Conservation (phyloP, 805 yeast genomes). For the Pichia rugopelliculosa region DNA sequence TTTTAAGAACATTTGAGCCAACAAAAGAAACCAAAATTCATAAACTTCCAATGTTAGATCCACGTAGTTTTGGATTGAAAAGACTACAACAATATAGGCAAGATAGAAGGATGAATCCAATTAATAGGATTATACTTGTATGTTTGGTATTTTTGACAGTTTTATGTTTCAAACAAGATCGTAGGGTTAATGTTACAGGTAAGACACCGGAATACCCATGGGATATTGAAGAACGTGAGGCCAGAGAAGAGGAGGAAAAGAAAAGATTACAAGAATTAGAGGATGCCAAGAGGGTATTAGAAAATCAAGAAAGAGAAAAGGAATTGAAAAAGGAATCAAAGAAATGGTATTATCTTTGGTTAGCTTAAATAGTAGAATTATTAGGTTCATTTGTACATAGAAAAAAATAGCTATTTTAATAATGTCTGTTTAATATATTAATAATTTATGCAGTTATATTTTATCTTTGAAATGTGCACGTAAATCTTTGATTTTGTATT, state of each 20-base stretch:
- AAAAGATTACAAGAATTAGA: neutral
- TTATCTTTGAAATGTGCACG: no score
- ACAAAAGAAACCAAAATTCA: slow-evolving; percentile 24
- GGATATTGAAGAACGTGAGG: slow-evolving; percentile 16
- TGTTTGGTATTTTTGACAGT: slow-evolving; percentile 39
- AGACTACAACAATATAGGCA: slow-evolving; percentile 38
- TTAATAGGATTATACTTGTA: slow-evolving; percentile 47
- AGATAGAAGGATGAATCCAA: slow-evolving; percentile 50
- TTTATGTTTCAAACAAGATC: slow-evolving; percentile 51
- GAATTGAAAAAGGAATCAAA: neutral
- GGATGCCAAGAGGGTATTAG: neutral
- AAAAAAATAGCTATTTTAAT: neutral
- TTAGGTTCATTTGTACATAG: neutral
- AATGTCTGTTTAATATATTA: neutral
- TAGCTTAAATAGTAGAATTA: slow-evolving; percentile 23
- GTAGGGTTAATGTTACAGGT: slow-evolving; percentile 25
- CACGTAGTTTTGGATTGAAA: slow-evolving; percentile 31
- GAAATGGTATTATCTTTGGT: slow-evolving; percentile 50
- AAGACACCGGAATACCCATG: slow-evolving; percentile 27
- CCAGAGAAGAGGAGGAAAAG: slow-evolving; percentile 9
- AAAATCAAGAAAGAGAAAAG: neutral
- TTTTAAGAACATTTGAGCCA: slow-evolving; percentile 25
- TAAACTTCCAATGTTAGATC: slow-evolving; percentile 32
- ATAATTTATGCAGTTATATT: no score
- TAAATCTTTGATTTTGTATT: no score